Evolutionary conservation across 208 protist species (phyloP), one percentile per base, ranked within the genome.

Genomic region (Eutreptiella sp.): DNA sequence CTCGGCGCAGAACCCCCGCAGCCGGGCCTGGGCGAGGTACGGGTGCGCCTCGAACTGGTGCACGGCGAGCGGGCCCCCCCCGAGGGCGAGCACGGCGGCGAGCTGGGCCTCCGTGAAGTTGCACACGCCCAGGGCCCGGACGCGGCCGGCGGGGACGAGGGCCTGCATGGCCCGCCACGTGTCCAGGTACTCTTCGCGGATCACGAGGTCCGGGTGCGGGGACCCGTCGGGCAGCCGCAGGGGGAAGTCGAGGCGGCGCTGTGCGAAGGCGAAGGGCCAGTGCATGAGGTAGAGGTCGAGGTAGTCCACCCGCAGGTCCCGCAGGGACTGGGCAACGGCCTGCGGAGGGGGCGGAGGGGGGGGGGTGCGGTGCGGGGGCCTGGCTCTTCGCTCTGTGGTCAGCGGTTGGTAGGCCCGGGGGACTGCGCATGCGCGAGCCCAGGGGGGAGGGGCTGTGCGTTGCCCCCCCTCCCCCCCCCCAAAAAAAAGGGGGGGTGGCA

Each of bases 201-300:
- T 54, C 16, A 58, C 53, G 27, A 48, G 53, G 19, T 11, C 16
- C 7, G 48, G 48, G 7, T 31, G 16, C 7, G 21, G 32, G 24
- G 24, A 14, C 9, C 11, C 14, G 9, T 43, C 48, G 35, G 16
- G 11, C 11, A 48, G 43, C n/a, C 46, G 7, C 14, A 23, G 7
- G n/a, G n/a, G 19, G 16, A 21, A 16, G 9, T 38, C 50, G 16
- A 59, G 46, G 7, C 29, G 42, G 11, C 7, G 19, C 5, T 66
- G 5, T 3, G 53, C 42, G 42, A 46, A 67, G 29, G 53, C 31
- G 5, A 35, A 24, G 50, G 50, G 50, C 50, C 50, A 57, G 58
- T 77, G 72, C 31, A 77, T 60, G 43, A 69, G 69, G 67, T 77
- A 77, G 21, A 77, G 66, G 46, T 77, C 72, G 33, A 77, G 50